Base-by-base conservation (phyloP, 495 filamentous ascomycete genomes). In the Xylona heveae region DNA sequence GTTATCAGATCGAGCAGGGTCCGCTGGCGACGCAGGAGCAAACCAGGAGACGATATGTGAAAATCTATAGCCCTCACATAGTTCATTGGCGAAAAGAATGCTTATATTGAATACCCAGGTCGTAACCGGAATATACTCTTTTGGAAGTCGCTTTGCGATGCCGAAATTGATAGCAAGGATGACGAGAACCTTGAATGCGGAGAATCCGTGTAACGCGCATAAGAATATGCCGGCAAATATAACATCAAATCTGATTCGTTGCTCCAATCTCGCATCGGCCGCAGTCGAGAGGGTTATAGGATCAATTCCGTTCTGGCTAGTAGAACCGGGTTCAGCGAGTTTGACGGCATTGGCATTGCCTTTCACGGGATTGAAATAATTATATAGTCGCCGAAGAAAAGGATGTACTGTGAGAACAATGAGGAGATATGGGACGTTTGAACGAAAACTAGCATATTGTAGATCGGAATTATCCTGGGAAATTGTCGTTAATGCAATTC, bases 61-160 rank as follows among this genome's bases (percentile, higher is more conserved):
- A 31, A 78, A 73, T 18, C 59, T 67, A 48, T 92, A 95, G 3
- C 88, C 88, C 18, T 58, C 49, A 33, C 58, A 71, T 7, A 94
- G 47, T 48, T 99, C 90, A 47, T 95, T 99, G 27, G 75, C 73
- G 43, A 99, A 94, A 29, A 99, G 50, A 3, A 70, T 74, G 33
- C 55, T 61, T 38, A 95, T 68, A 48, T 93, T 93, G 61, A 93
- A 95, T n/a, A 64, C 51, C 88, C 90, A 99, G 2, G 84, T 92
- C n/a, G 59, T 71, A 2, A 53, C 53, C 0, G 80, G 78, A 4
- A 90, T 55, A 42, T 70, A 74, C 7, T 59, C 50, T 36, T 61
- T 63, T 12, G 80, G 76, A 18, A 92, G 42, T 5, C 45, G 43
- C 19, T 67, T 90, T 23, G 70, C 75, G 22, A 95, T 64, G 35